Evolutionary conservation across 1,284 basidiomycete species (phyloP).

Genomic region (Ustilago crameri): DNA sequence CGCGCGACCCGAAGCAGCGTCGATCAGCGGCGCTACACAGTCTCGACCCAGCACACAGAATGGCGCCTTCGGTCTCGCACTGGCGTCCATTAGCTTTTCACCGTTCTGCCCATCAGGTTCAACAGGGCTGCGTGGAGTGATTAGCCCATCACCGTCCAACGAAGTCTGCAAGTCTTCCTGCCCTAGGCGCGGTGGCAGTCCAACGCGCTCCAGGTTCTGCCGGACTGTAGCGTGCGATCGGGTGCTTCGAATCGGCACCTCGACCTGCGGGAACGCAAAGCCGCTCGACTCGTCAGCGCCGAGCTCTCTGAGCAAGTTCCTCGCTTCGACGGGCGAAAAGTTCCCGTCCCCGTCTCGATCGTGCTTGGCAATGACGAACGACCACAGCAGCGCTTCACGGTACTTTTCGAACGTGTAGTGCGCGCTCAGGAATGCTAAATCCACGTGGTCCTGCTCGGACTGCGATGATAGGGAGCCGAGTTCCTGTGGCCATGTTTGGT

Average conservation of each 20-base stretch:
- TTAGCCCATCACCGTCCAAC: slow-evolving; percentile 14
- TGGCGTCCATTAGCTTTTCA: no score
- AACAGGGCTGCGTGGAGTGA: slow-evolving; percentile 4
- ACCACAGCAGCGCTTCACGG: slow-evolving; percentile 39
- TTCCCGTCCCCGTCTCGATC: slow-evolving; percentile 27
- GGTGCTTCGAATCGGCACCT: slow-evolving; percentile 5
- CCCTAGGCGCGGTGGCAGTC: neutral
- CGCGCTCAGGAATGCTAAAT: slow-evolving; percentile 19
- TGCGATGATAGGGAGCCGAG: no score
- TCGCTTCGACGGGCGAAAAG: slow-evolving; percentile 10
- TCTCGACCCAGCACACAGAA: slow-evolving; percentile 6
- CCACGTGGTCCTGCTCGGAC: neutral
- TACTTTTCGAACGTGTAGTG: slow-evolving; percentile 26
- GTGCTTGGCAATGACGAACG: slow-evolving; percentile 35
- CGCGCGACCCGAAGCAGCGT: neutral
- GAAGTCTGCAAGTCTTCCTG: slow-evolving; percentile 13
- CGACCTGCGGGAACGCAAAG: neutral
- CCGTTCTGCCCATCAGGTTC: neutral
- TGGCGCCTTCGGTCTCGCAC: no score
- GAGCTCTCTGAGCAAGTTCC: slow-evolving; percentile 23
- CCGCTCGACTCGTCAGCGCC: neutral
- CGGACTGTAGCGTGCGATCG: neutral
- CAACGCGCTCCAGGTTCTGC: slow-evolving; percentile 4
- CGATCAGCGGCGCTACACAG: slow-evolving; percentile 10
- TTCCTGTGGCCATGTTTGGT: slow-evolving; percentile 21